Base-by-base conservation (phyloP, 2,329 filamentous ascomycete genomes). In the Colletotrichum sp. region DNA sequence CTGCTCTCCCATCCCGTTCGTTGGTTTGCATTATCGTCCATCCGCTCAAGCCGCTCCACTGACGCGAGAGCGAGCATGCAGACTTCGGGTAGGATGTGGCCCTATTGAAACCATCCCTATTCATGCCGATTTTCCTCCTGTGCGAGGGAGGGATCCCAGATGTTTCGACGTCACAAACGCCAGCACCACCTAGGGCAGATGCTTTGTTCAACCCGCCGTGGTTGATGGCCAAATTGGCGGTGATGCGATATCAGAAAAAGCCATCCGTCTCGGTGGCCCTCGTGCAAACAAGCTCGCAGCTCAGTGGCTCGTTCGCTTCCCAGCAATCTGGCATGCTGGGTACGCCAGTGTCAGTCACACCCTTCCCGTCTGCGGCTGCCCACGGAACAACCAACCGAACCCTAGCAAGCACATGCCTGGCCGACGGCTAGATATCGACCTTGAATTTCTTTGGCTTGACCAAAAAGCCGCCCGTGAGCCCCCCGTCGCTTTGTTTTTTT, bases 241-340 rank as follows among this genome's bases (percentile, higher is more conserved):
- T 74, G 73, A 69, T 75, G 64, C 39, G 44, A 39, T 72, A 57
- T 75, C 16, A 29, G 55, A 34, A 34, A 65, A 49, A 57, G 36
- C 59, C 64, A 71, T 55, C 75, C 63, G 62, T 63, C 52, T 66
- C 66, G 52, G 52, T 65, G 49, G 25, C 71, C 70, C 72, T 77
- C 75, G 75, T 77, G 75, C 66, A 30, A 62, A 75, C 62, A 75
- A 75, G 67, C 71, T 77, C 61, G 71, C 75, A 75, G 66, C 72
- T 75, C 62, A 77, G 75, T 77, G 75, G 75, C 30, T 30, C 71
- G 27, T 71, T 59, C 27, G 19, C 34, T 77, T 75, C 61, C 71
- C 61, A 63, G 61, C 30, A 67, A 32, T 73, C 29, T 69, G 72
- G 67, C 66, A 49, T 71, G 36, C 25, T 34, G 34, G 30, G 61